Base-by-base conservation (phyloP, 2,329 filamentous ascomycete genomes). In the Coleophoma cylindrospora region DNA sequence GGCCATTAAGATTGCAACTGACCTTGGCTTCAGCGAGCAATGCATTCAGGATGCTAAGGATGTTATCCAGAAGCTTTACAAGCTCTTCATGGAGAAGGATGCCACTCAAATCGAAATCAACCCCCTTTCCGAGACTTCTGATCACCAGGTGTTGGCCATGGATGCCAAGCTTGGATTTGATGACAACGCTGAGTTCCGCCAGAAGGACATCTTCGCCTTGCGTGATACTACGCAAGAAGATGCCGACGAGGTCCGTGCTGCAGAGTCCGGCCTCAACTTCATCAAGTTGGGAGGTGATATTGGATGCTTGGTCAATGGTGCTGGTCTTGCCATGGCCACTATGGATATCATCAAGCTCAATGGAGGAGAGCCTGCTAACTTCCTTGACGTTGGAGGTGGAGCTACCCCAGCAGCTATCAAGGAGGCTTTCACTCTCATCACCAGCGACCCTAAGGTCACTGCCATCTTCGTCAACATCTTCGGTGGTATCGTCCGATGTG, bases 271-370 rank as follows among this genome's bases (percentile, higher is more conserved):
- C 65, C 84, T 99, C 61, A 99, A 99, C 84, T 99, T 99, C 79
- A 99, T 99, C 82, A 99, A 99, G 84, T 87, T 99, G 55, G 94
- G 97, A 68, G 94, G 94, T 70, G 94, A 99, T 70, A 99, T 99
- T 70, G 94, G 94, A 74, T 99, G 94, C 79, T 81, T 97, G 63
- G 94, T 99, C 77, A 99, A 99, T 77, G 94, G 94, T 70, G 94
- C 94, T 65, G 94, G 94, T 77, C 87, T 99, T 61, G 94, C 94
- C 74, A 99, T 99, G 94, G 94, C 94, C 57, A 99, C 94, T 70
- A 99, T 99, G 94, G 94, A 99, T 74, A 97, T 99, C 73, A 99
- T 99, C 83, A 97, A 99, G 84, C 83, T 99, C 57, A 99, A 97
- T 76, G 94, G 94, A 63, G 94, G 94, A 57, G 79, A 83, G 67